Base-by-base conservation (phyloP, 768 basidiomycete species). In the Strobilomyces confusus region DNA sequence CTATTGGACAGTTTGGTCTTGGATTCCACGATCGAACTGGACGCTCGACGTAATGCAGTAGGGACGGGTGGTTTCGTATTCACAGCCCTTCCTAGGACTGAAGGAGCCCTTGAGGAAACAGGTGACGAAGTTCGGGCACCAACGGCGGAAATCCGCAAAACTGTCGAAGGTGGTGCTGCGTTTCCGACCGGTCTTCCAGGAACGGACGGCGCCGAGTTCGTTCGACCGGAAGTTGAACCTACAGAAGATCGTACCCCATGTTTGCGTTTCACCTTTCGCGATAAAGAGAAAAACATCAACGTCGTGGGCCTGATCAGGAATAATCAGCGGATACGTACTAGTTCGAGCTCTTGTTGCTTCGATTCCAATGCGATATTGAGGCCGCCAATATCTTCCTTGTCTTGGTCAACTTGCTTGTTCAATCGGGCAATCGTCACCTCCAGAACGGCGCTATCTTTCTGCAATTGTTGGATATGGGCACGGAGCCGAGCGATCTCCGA, bases 261-360 rank as follows among this genome's bases (percentile, higher is more conserved):
- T 44, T 78, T 79, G 42, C 88, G 77, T 67, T 91, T 91, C 34
- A 86, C 70, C 86, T 87, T 60, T 32, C 48, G 38, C 11, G 23
- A 52, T 19, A 25, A 36, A 22, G n/a, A 34, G 23, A 62, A 22
- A 37, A 43, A 36, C 26, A 17, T 55, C 1, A 65, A 13, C 15
- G 6, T 54, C 13, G 33, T 22, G 23, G 26, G 33, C 14, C 15
- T 9, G 22, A 17, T n/a, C 13, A n/a, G 9, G 11, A 29, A 7
- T 36, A 14, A 37, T 61, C 51, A 19, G 8, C 13, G 12, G 3
- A 26, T 40, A 77, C 82, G 49, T 54, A 97, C 94, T 69, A 95
- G 65, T 66, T 95, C 92, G 36, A 97, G 73, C 68, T 95, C 94
- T 68, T 95, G 92, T 63, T 97, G 94, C 71, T 97, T 97, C 23